These are phyloP conservation scores for Xylaria intraflava DNA, from an alignment of 495 filamentous ascomycete genomes.

Conservation along the genomic window DNA sequence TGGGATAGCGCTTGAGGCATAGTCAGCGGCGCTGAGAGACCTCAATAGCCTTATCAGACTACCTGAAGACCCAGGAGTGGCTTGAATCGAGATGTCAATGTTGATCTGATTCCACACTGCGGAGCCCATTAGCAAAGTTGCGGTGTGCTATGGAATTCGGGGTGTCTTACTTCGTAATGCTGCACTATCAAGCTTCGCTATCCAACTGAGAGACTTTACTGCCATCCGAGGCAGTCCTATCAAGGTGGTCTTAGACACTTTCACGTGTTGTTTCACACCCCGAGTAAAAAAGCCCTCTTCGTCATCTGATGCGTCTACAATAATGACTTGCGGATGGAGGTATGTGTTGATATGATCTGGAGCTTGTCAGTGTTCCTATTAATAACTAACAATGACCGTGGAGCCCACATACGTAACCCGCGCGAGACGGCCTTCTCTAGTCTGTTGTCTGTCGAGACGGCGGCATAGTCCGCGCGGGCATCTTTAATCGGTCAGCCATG, in stretches of 20 bases:
- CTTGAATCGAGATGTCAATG: conserved; percentile 73
- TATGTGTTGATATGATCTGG: conserved; percentile 46
- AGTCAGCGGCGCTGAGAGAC: conserved; percentile 68
- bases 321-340: conserved; percentile 52
- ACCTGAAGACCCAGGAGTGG: conserved; percentile 58
- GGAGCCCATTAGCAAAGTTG: neutral
- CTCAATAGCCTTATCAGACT: conserved; percentile 65
- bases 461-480: conserved; percentile 46
- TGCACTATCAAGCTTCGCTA: conserved; percentile 64
- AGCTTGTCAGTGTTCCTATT: neutral
- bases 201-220: conserved; percentile 61
- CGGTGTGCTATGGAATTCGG: conserved; percentile 14
- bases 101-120: conserved; percentile 66
- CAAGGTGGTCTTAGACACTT: conserved; percentile 40
- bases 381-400: neutral
- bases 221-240: conserved; percentile 61
- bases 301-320: conserved; percentile 43
- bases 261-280: conserved; percentile 42
- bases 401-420: conserved; percentile 33
- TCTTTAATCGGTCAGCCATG: conserved; percentile 32
- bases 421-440: conserved; percentile 35
- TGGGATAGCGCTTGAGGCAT: conserved; percentile 55
- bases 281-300: conserved; percentile 52
- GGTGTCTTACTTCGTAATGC: conserved; percentile 55
- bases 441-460: conserved; percentile 45